phyloP scores from a whole-genome alignment of 768 basidiomycete species.

The Tulasnella sp. region DNA sequence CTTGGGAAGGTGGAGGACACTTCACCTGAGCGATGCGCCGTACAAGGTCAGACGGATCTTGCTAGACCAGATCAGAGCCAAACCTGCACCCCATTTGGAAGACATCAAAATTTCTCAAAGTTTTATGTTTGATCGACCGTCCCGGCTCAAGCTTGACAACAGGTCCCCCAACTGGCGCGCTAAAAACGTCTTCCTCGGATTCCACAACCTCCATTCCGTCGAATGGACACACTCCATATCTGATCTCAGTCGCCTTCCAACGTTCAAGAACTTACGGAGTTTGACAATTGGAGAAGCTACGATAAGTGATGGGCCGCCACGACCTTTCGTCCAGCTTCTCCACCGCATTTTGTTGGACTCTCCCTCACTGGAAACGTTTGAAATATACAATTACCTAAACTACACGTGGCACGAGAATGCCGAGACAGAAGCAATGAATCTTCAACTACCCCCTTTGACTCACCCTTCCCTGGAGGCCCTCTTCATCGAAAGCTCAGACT shows the following conservation, averaged over 20 bases:
- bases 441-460: not conserved
- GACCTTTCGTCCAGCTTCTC: not conserved
- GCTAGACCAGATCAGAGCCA: not conserved
- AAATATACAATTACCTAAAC: not conserved
- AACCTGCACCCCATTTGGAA: not conserved
- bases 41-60: not conserved
- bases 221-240: not conserved
- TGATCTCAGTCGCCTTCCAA: not conserved
- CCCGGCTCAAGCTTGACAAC: not conserved
- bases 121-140: not conserved
- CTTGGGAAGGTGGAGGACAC: not conserved
- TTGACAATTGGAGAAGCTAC: not conserved
- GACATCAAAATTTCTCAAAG: not conserved
- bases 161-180: not conserved
- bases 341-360: not conserved
- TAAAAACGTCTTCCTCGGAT: not conserved
- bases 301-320: not conserved
- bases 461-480: not conserved
- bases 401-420: not conserved
- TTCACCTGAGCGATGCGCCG: not conserved
- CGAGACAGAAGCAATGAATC: not conserved
- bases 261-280: not conserved
- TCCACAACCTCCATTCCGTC: not conserved
- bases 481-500: not conserved
- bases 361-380: not conserved